Conservation (phyloP, 139 green algal genomes). For the Closterium sp. region DNA sequence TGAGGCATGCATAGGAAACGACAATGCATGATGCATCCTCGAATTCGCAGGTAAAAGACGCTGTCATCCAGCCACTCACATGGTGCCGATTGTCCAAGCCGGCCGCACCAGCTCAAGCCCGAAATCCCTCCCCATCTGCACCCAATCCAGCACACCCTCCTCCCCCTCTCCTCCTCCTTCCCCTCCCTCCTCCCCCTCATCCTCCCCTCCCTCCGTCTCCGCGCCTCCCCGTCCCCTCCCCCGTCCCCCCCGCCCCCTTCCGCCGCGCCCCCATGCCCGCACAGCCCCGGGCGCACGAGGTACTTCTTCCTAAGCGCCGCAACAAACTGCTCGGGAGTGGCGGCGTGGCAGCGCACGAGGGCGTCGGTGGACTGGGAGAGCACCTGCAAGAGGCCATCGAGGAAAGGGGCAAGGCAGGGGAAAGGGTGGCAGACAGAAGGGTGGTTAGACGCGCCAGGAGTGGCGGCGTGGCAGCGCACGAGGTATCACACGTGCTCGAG, state of each 20-base stretch:
- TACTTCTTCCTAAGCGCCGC: neutral
- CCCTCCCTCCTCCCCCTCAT: neutral
- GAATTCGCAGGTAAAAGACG: neutral
- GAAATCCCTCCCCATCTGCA: neutral
- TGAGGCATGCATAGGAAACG: neutral
- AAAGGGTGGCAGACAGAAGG: too few relatives aligned
- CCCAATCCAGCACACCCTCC: neutral
- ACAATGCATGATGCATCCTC: neutral
- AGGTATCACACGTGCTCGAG: too few relatives aligned
- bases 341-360: neutral
- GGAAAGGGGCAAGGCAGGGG: too few relatives aligned
- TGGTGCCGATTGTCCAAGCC: neutral
- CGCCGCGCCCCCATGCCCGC: neutral
- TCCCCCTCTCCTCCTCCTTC: neutral
- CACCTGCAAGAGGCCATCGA: neutral
- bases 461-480: too few relatives aligned
- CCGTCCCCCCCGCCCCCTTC: neutral
- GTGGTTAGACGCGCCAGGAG: too few relatives aligned
- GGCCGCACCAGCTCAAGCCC: neutral
- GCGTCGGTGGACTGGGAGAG: neutral
- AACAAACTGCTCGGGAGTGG: neutral
- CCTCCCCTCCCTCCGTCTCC: neutral
- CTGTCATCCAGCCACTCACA: neutral
- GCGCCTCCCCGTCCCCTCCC: neutral
- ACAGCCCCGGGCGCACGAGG: neutral